phyloP scores from a whole-genome alignment of 345 rosid species.

The Angophora floribunda region DNA sequence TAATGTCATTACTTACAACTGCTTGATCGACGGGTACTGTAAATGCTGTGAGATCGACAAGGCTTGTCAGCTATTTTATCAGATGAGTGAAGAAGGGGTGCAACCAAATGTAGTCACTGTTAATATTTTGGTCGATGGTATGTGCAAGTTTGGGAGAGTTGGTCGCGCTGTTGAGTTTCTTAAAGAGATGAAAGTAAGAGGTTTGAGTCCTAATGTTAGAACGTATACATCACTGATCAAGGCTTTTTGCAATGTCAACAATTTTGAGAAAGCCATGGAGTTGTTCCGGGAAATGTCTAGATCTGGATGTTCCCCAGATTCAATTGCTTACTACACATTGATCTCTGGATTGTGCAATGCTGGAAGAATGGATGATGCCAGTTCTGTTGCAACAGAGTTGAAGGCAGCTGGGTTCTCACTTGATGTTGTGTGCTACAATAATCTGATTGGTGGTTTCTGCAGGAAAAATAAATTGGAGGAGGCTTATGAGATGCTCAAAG shows the following conservation, averaged over 20 bases:
- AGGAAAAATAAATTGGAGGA: constrained; percentile 35
- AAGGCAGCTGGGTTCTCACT: constrained; percentile 51
- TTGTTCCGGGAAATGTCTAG: constrained; percentile 39
- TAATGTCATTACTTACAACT: constrained; percentile 45
- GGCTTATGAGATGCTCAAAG: constrained; percentile 46
- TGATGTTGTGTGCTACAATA: constrained; percentile 57
- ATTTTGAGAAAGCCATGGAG: constrained; percentile 48
- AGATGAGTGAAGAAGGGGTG: constrained; percentile 46
- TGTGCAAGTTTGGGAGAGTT: constrained; percentile 62
- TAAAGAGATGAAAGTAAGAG: constrained; percentile 40
- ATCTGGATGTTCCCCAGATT: constrained; percentile 48
- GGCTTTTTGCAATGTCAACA: constrained; percentile 54
- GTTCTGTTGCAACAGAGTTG: constrained; percentile 21
- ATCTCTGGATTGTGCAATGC: constrained; percentile 56
- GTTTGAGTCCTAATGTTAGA: constrained; percentile 34
- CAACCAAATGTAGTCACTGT: constrained; percentile 45
- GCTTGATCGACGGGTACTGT: constrained; percentile 68
- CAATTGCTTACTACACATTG: constrained; percentile 45
- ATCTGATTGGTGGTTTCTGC: constrained; percentile 49
- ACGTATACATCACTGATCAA: constrained; percentile 47
- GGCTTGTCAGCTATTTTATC: constrained; percentile 38
- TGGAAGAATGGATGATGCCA: constrained; percentile 52
- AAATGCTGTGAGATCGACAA: constrained; percentile 53
- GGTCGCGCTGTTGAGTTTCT: constrained; percentile 41
- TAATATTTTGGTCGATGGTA: constrained; percentile 50